phyloP scores from a whole-genome alignment of 2,329 filamentous ascomycete species.

The Fusarium sulawesiense region DNA sequence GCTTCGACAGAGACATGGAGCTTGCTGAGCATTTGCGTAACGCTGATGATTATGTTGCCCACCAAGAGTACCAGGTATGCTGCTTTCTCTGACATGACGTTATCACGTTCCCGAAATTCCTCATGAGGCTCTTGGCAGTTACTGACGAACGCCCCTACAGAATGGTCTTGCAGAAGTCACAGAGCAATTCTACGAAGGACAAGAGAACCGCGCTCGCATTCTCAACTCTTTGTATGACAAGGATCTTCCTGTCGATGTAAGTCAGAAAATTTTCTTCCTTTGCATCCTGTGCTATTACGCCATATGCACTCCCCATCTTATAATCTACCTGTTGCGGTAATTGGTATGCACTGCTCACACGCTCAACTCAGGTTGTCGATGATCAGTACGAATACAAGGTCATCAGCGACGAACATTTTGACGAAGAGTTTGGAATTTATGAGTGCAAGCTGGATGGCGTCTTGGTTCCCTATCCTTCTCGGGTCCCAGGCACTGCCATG shows the following conservation, averaged over 20 bases:
- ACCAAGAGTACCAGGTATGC: conserved; percentile 54
- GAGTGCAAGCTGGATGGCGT: conserved; percentile 55
- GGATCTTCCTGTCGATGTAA: conserved; percentile 62
- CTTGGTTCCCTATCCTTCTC: conserved; percentile 59
- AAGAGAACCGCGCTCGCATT: conserved; percentile 59
- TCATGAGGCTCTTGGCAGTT: conserved; percentile 35
- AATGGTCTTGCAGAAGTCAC: conserved; percentile 54
- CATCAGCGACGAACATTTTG: conserved; percentile 58
- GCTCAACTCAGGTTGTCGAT: conserved; percentile 53
- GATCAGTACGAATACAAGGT: conserved; percentile 59
- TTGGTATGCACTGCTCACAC: conserved; percentile 36
- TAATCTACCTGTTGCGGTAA: conserved; percentile 19
- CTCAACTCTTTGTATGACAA: conserved; percentile 58
- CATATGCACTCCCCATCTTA: conserved; percentile 36
- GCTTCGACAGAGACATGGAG: conserved; percentile 51
- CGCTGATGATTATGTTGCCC: conserved; percentile 50
- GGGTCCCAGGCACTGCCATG: conserved; percentile 57
- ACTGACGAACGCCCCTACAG: conserved; percentile 43
- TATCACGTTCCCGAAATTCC: conserved; percentile 37
- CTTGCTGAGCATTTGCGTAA: conserved; percentile 55
- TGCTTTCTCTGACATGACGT: conserved; percentile 30
- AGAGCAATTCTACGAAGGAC: conserved; percentile 58
- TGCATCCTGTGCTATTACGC: conserved; percentile 13
- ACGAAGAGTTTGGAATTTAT: conserved; percentile 58
- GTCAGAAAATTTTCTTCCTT: conserved; percentile 42